These are phyloP conservation scores for Colletotrichum abscissum DNA, from an alignment of 2,329 filamentous ascomycete species.

Conservation along the genomic window DNA sequence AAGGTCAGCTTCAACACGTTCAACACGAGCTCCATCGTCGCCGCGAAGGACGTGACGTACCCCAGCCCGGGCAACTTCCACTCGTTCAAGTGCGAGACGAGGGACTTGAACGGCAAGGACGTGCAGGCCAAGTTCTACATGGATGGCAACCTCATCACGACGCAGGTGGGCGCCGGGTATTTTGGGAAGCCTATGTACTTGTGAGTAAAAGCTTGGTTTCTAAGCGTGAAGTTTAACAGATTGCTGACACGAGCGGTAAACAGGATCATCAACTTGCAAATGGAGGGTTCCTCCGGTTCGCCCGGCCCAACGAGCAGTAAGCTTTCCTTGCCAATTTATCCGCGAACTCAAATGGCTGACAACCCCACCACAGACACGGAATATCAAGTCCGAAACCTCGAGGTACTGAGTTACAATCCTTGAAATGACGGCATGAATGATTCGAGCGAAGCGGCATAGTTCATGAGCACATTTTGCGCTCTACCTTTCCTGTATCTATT, in stretches of 20 bases:
- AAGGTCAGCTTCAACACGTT: slow-evolving; percentile 68
- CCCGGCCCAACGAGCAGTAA: slow-evolving; percentile 47
- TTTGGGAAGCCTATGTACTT: slow-evolving; percentile 59
- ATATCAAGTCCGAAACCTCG: slow-evolving; percentile 24
- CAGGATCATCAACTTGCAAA: slow-evolving; percentile 58
- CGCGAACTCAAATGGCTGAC: background rate
- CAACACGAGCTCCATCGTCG: slow-evolving; percentile 58
- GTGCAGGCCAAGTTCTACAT: slow-evolving; percentile 66
- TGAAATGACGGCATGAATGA: background rate
- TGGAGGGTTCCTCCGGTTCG: slow-evolving; percentile 57
- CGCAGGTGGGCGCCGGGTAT: slow-evolving; percentile 61
- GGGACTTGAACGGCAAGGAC: slow-evolving; percentile 62
- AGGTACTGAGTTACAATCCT: slow-evolving; percentile 17
- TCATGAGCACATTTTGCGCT: background rate
- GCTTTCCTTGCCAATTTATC: background rate
- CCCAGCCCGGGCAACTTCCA: slow-evolving; percentile 58
- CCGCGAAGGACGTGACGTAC: slow-evolving; percentile 60
- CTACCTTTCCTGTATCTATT: background rate
- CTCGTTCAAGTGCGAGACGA: slow-evolving; percentile 60
- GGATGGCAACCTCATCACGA: slow-evolving; percentile 60
- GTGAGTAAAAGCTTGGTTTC: slow-evolving; percentile 41
- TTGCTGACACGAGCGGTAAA: background rate
- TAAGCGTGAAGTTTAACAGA: background rate
- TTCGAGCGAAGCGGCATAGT: background rate
- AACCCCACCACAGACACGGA: background rate